These are phyloP conservation scores for Pleoardoris graminearum DNA, from an alignment of 2,329 filamentous ascomycete species.

Conservation along the genomic window DNA sequence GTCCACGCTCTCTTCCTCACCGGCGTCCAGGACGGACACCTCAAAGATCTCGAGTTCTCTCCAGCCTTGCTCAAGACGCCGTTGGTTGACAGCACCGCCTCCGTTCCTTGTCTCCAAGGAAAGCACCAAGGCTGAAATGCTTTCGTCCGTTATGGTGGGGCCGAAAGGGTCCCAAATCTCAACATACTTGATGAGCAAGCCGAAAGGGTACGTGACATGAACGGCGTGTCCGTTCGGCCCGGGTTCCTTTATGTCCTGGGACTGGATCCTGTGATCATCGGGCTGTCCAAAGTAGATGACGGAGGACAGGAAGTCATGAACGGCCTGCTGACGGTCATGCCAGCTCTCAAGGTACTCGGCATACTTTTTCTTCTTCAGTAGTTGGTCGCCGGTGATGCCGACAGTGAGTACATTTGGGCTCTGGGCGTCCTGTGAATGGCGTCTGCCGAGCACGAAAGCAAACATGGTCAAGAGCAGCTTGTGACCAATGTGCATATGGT, in stretches of 20 bases:
- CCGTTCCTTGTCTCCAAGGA: constrained; percentile 86
- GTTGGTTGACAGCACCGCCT: constrained; percentile 83
- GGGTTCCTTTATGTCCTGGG: constrained; percentile 51
- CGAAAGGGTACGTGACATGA: constrained; percentile 61
- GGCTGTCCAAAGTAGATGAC: constrained; percentile 62
- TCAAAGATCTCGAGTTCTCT: constrained; percentile 76
- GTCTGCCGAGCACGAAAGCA: constrained; percentile 65
- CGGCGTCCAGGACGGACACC: constrained; percentile 81
- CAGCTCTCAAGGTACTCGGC: constrained; percentile 80
- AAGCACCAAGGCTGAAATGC: constrained; percentile 79
- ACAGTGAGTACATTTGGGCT: constrained; percentile 66
- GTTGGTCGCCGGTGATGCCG: constrained; percentile 84
- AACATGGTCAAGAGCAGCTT: constrained; percentile 94
- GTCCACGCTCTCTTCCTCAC: constrained; percentile 54
- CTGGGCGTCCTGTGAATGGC: constrained; percentile 17
- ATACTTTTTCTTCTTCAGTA: constrained; percentile 88
- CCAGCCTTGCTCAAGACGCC: constrained; percentile 77
- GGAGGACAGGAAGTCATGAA: constrained; percentile 70
- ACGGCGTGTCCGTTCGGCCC: constrained; percentile 58
- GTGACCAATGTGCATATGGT: constrained; percentile 92
- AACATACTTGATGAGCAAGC: constrained; percentile 74
- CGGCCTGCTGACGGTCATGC: constrained; percentile 69
- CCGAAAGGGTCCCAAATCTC: constrained; percentile 88
- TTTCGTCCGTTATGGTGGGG: constrained; percentile 81
- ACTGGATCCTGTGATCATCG: constrained; percentile 47